A percentile compares a stretch with the other conserved stretches of the same genome.
Conservation (phyloP, 495 filamentous ascomycete genomes). For the Lophiotrema nucula region DNA sequence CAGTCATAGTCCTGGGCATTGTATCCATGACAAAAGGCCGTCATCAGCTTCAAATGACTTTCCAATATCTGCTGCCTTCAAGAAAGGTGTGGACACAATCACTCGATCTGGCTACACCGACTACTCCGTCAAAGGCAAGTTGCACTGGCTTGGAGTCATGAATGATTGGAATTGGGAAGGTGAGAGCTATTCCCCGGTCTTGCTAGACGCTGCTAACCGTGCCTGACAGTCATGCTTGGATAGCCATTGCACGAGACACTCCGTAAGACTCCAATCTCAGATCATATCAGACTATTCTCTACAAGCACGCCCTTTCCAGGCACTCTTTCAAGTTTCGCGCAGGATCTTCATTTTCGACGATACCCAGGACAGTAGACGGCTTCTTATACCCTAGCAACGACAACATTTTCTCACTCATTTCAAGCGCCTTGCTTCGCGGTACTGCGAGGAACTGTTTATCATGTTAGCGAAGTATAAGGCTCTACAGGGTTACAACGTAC, state of each 20-base stretch:
- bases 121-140: conserved; percentile 61
- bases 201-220: neutral
- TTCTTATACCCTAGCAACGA: conserved; percentile 8
- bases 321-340: conserved; percentile 1
- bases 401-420: neutral
- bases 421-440: conserved; percentile 12
- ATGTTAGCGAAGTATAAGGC: too few species aligned
- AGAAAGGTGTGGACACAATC: neutral
- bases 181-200: conserved; percentile 38
- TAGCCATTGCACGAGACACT: too few species aligned
- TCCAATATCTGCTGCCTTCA: neutral
- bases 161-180: conserved; percentile 76
- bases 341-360: conserved; percentile 4
- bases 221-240: neutral
- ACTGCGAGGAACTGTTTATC: conserved; percentile 43
- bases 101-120: conserved; percentile 44
- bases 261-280: too few species aligned
- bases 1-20: too few species aligned
- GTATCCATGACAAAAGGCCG: neutral
- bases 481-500: too few species aligned
- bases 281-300: too few species aligned
- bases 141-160: conserved; percentile 80
- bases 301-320: too few species aligned
- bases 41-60: neutral
- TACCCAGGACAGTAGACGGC: neutral